A percentile compares a stretch with the other conserved stretches of the same genome.
Conservation (phyloP, 345 rosid genomes). For the Dimocarpus longan region DNA sequence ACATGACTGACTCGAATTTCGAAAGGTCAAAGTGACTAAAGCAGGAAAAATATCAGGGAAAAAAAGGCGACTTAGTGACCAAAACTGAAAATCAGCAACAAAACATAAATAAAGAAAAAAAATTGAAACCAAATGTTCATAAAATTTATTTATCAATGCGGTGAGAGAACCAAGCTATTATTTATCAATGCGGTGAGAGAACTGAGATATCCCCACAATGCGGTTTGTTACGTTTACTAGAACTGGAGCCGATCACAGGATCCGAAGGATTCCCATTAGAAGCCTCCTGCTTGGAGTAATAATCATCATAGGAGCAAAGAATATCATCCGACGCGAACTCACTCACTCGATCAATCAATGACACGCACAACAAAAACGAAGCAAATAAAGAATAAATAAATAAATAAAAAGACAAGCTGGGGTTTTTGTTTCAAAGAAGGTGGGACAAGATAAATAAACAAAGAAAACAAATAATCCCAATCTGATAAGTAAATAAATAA, state of each 20-base stretch:
- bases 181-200: too few species aligned
- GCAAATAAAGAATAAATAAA: too few species aligned
- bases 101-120: too few species aligned
- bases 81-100: too few species aligned
- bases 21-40: too few species aligned
- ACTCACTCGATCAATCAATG: not conserved
- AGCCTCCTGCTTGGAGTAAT: conserved; percentile 68
- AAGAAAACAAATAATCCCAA: not conserved
- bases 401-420: not conserved
- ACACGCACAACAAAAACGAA: not conserved
- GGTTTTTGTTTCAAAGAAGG: not conserved
- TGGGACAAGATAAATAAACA: not conserved
- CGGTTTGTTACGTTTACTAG: conserved; percentile 21
- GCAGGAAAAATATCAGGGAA: not conserved
- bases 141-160: too few species aligned
- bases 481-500: not conserved
- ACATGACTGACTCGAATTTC: too few species aligned
- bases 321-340: conserved; percentile 69
- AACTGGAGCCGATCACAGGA: conserved; percentile 45
- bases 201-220: too few species aligned
- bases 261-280: conserved; percentile 72
- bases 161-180: too few species aligned
- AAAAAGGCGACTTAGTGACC: too few species aligned
- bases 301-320: conserved; percentile 95
- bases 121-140: too few species aligned